A percentile compares a stretch with the other conserved stretches of the same genome.
Conservation (phyloP, 176 grass and related monocot genomes). For the Rhynchospora pubera region DNA sequence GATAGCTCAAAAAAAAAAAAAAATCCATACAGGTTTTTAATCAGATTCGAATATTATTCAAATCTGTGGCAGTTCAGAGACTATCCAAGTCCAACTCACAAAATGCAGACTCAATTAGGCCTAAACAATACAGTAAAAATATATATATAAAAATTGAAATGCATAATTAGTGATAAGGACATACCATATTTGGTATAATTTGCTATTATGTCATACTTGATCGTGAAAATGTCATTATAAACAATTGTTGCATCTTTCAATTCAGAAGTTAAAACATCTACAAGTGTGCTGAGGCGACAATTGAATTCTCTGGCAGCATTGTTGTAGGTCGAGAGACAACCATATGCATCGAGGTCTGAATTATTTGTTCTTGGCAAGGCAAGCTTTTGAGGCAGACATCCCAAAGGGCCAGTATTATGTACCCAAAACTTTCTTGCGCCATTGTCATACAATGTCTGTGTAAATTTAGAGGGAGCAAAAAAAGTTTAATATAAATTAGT, state of each 20-base stretch:
- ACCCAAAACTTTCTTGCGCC: constrained; percentile 72
- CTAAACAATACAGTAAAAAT: too few species aligned
- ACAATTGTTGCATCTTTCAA: constrained; percentile 47
- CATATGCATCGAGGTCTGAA: constrained; percentile 37
- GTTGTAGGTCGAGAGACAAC: constrained; percentile 49
- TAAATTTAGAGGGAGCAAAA: not conserved
- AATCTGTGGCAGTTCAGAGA: not conserved
- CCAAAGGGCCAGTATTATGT: constrained; percentile 59
- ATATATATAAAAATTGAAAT: not conserved
- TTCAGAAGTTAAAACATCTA: constrained; percentile 37
- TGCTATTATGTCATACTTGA: constrained; percentile 81
- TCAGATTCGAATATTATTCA: not conserved
- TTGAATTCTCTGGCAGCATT: constrained; percentile 67
- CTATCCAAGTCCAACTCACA: too few species aligned
- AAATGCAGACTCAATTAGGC: too few species aligned
- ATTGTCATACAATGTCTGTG: constrained; percentile 58
- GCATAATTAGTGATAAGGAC: not conserved
- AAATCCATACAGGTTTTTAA: not conserved
- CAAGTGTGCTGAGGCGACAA: constrained; percentile 32
- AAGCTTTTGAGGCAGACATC: constrained; percentile 80
- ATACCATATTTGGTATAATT: constrained; percentile 56
- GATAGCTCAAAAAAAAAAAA: not conserved
- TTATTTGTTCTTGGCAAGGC: constrained; percentile 35
- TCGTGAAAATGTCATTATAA: constrained; percentile 60
- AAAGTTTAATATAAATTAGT: too few species aligned